Conservation (phyloP, 352 stramenopile genomes). For the Phytophthora quininea region DNA sequence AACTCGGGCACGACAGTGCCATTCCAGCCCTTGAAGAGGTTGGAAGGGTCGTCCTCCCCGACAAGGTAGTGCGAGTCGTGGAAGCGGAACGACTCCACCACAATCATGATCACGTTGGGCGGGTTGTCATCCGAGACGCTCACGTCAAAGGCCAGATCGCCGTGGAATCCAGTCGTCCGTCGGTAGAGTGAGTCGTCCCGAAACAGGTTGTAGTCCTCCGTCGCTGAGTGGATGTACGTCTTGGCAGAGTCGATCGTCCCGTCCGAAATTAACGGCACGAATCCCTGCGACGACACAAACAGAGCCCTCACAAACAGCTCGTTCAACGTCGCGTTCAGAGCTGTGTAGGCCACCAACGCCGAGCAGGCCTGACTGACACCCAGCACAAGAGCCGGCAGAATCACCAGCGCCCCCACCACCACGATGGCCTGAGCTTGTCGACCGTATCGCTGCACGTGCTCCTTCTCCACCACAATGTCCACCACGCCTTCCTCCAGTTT, state of each 20-base stretch:
- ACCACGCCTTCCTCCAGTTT: slow-evolving; percentile 3
- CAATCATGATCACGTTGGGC: slow-evolving; percentile 55
- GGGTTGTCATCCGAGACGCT: slow-evolving; percentile 31
- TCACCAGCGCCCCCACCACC: slow-evolving; percentile 10
- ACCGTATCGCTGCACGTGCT: neutral
- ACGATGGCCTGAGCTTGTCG: neutral
- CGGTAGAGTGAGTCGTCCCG: slow-evolving; percentile 21
- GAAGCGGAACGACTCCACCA: slow-evolving; percentile 58
- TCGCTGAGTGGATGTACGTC: slow-evolving; percentile 21
- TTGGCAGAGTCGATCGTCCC: slow-evolving; percentile 17
- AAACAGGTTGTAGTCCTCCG: slow-evolving; percentile 30
- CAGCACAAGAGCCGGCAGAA: slow-evolving; percentile 19
- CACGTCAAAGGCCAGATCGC: slow-evolving; percentile 41
- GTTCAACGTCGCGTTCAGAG: slow-evolving; percentile 37
- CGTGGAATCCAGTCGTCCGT: slow-evolving; percentile 22
- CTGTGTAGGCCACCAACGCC: slow-evolving; percentile 20
- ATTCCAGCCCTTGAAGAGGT: slow-evolving; percentile 40
- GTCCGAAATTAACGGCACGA: slow-evolving; percentile 11
- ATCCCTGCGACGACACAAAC: slow-evolving; percentile 24
- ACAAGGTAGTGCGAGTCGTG: slow-evolving; percentile 58
- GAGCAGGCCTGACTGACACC: slow-evolving; percentile 14
- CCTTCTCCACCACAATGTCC: neutral
- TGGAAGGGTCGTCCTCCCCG: slow-evolving; percentile 38
- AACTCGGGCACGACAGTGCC: slow-evolving; percentile 52
- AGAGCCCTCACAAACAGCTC: slow-evolving; percentile 30